phyloP scores from a whole-genome alignment of 108 stramenopile genomes.

The Phaeodactylum tricornutum region DNA sequence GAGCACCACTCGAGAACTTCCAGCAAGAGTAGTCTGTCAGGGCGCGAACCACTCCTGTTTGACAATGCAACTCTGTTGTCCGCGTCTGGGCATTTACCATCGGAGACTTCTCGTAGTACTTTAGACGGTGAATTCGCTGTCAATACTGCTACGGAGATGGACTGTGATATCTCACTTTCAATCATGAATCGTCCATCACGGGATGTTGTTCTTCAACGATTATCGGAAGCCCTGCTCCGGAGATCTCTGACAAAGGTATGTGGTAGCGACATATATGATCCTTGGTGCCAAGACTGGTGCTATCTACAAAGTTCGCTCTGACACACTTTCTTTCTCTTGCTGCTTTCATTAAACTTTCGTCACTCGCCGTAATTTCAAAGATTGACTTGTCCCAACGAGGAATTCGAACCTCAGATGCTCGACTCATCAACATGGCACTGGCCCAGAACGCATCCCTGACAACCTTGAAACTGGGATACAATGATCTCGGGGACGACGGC shows the following conservation, averaged over 20 bases:
- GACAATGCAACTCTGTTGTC: too few relatives aligned
- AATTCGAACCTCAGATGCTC: constrained; percentile 50
- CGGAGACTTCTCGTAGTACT: too few relatives aligned
- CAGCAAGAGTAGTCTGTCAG: too few relatives aligned
- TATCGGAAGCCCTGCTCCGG: constrained; percentile 49
- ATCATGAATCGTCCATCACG: constrained; percentile 31
- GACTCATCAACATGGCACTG: constrained; percentile 56
- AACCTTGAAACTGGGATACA: constrained; percentile 77
- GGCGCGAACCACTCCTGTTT: too few relatives aligned
- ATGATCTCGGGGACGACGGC: constrained; percentile 60
- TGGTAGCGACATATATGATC: too few relatives aligned
- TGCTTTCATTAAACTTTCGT: not conserved
- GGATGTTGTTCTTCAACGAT: constrained; percentile 40
- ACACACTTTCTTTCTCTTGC: constrained; percentile 1
- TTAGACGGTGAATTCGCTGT: too few relatives aligned
- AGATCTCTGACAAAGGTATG: constrained; percentile 40
- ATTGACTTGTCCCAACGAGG: constrained; percentile 78
- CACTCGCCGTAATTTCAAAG: too few relatives aligned
- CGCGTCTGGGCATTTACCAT: too few relatives aligned
- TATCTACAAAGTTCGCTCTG: not conserved
- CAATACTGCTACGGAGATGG: too few relatives aligned
- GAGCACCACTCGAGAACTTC: too few relatives aligned
- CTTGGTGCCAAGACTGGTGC: not conserved
- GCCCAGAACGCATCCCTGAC: constrained; percentile 60
- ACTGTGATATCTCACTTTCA: too few relatives aligned